Percentiles rank a stretch among this genome's conserved stretches.
Evolutionary conservation across 1,139 yeast genomes (phyloP).

Genomic region (Pichia sp.): DNA sequence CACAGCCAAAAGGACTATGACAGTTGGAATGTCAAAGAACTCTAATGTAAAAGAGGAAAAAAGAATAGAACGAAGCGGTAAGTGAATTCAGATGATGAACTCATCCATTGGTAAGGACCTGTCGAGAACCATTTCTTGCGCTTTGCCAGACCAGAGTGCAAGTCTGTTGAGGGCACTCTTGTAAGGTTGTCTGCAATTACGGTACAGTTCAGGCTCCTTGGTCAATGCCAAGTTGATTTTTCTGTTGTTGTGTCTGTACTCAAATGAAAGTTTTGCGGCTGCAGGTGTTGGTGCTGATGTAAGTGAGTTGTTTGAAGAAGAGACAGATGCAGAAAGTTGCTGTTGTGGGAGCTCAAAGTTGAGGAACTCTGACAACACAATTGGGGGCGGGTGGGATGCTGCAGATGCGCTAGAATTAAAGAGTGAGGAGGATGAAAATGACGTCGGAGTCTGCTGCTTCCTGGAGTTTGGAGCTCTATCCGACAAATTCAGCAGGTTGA

Average conservation of each 20-base stretch:
- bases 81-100: slow-evolving; percentile 5
- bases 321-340: background rate
- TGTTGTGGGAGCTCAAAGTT: slow-evolving; percentile 5
- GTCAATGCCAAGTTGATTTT: slow-evolving; percentile 29
- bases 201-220: slow-evolving; percentile 10
- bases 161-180: slow-evolving; percentile 22
- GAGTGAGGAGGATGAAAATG: background rate
- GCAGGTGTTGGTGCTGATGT: background rate
- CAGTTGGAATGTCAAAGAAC: background rate
- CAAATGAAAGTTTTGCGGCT: slow-evolving; percentile 16
- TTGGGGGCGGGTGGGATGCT: background rate
- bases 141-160: slow-evolving; percentile 31
- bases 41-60: slow-evolving; percentile 29
- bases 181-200: slow-evolving; percentile 1
- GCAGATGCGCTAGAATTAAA: background rate
- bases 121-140: slow-evolving; percentile 24
- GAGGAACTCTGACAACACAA: slow-evolving; percentile 8
- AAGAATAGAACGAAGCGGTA: slow-evolving; percentile 30
- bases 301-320: background rate
- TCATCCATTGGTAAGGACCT: slow-evolving; percentile 8
- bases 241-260: slow-evolving; percentile 29
- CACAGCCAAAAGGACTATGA: slow-evolving; percentile 6
- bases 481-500: slow-evolving; percentile 8
- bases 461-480: background rate
- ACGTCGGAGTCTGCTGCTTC: background rate